Evolutionary conservation across 2,329 filamentous ascomycete genomes (phyloP), one percentile per base, ranked within the genome.

Genomic region (Exophiala bonariae): DNA sequence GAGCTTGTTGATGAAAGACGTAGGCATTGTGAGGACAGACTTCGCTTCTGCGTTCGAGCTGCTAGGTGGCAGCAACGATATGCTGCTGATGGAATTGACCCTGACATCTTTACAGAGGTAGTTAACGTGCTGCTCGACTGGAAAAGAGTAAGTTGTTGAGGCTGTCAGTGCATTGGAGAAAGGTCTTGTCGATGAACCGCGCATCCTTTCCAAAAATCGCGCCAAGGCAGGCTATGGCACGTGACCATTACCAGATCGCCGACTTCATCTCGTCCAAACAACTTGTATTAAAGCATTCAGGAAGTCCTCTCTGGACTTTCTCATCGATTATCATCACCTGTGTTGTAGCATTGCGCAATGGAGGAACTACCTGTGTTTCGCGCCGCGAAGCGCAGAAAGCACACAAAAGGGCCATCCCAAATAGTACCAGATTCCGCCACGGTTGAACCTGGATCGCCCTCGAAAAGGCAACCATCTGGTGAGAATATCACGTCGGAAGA

Each of bases 1-100:
- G 68, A 62, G 56, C 58, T 66, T 59, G 54, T 63, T 63, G 59
- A 69, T 61, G 62, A 66, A 63, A 66, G 69, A 60, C 60, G 68
- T 63, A 61, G 62, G 61, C 54, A 64, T 58, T 61, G 55, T 14
- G 57, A 58, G 19, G 58, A 59, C 33, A 59, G 48, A 49, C 50
- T 57, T 47, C 54, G 49, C 44, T 49, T 52, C 37, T 56, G 55
- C 20, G 68, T 65, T 47, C 45, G 48, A 49, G 42, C 36, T 44
- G 45, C 49, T 4, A 52, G 42, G 10, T 47, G 48, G 46, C 52
- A 55, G 49, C 48, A 55, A 22, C 49, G 52, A 23, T 52, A 50
- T 11, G 49, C 47, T 39, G 39, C 45, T 19, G 52, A 41, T 3
- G 48, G 46, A n/a, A 47, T 13, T 41, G 36, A 35, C 11, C 39